These are phyloP conservation scores for Hypoxylon intermedium DNA, from an alignment of 495 filamentous ascomycete genomes.

Conservation along the genomic window DNA sequence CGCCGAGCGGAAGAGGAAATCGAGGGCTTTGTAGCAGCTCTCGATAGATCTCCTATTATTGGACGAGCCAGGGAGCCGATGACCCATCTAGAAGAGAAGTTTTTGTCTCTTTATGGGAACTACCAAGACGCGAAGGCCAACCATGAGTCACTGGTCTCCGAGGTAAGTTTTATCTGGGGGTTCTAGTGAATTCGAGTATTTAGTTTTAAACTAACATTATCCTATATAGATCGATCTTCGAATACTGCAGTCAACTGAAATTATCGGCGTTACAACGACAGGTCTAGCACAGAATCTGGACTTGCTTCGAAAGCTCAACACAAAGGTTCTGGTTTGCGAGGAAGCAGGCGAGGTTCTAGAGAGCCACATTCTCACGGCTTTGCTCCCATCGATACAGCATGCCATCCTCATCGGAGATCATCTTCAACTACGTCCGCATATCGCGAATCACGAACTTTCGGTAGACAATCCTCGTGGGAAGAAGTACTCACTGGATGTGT, in stretches of 20 bases:
- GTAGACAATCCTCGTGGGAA: constrained; percentile 60
- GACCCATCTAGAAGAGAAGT: constrained; percentile 5
- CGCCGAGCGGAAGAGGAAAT: neutral
- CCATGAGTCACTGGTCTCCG: constrained; percentile 44
- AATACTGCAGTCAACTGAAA: constrained; percentile 58
- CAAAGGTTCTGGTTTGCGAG: constrained; percentile 75
- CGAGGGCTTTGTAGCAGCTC: too few species aligned
- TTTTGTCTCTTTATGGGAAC: constrained; percentile 19
- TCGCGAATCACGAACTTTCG: constrained; percentile 67
- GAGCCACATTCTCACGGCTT: constrained; percentile 68
- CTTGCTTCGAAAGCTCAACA: constrained; percentile 62
- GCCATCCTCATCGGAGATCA: constrained; percentile 80
- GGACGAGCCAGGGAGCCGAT: neutral
- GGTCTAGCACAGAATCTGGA: constrained; percentile 71
- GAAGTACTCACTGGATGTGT: constrained; percentile 68
- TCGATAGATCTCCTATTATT: too few species aligned
- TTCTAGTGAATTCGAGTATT: neutral
- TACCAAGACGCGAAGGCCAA: constrained; percentile 13
- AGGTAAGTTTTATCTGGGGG: constrained; percentile 1
- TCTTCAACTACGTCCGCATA: constrained; percentile 71
- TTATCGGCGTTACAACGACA: constrained; percentile 79
- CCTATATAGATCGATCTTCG: constrained; percentile 55
- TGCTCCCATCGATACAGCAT: constrained; percentile 74
- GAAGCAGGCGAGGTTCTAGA: constrained; percentile 81
- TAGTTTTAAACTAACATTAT: neutral